phyloP scores from a whole-genome alignment of 2,329 filamentous ascomycete genomes.

The Dothideomycetes sp. region DNA sequence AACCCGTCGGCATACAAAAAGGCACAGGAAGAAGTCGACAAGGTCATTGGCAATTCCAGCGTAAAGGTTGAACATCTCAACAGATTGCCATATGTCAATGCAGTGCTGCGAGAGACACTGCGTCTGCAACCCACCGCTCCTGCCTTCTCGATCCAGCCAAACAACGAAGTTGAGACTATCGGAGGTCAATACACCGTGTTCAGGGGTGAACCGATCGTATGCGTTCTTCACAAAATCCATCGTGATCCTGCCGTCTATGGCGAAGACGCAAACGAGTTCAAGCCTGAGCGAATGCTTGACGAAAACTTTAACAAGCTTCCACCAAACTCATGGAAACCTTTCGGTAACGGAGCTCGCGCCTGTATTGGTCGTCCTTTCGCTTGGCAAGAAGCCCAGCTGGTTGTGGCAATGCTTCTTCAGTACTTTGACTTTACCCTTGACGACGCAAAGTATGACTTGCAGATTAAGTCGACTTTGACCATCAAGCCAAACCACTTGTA shows the following conservation, averaged over 20 bases:
- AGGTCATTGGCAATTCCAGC: constrained; percentile 49
- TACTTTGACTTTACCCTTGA: constrained; percentile 60
- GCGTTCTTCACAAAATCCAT: constrained; percentile 48
- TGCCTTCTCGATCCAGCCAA: constrained; percentile 45
- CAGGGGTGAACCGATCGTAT: constrained; percentile 41
- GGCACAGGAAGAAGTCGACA: constrained; percentile 59
- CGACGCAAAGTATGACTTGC: constrained; percentile 51
- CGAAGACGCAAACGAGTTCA: constrained; percentile 55
- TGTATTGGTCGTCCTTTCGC: constrained; percentile 69
- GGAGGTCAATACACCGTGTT: constrained; percentile 53
- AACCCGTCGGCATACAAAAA: constrained; percentile 51
- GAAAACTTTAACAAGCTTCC: constrained; percentile 49
- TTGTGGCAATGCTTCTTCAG: constrained; percentile 56
- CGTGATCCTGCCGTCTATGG: constrained; percentile 57
- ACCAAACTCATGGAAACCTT: constrained; percentile 43
- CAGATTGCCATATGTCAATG: constrained; percentile 57
- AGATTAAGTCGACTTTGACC: constrained; percentile 49
- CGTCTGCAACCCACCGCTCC: constrained; percentile 52
- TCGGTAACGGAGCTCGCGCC: constrained; percentile 60
- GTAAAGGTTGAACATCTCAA: constrained; percentile 53
- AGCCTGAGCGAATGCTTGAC: constrained; percentile 63
- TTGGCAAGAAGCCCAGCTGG: constrained; percentile 61
- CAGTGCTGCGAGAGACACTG: constrained; percentile 57
- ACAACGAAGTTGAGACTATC: constrained; percentile 44
- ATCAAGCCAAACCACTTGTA: constrained; percentile 56